phyloP scores from a whole-genome alignment of 2,329 filamentous ascomycete genomes.

The Paecilomyces dactylethromorphus region DNA sequence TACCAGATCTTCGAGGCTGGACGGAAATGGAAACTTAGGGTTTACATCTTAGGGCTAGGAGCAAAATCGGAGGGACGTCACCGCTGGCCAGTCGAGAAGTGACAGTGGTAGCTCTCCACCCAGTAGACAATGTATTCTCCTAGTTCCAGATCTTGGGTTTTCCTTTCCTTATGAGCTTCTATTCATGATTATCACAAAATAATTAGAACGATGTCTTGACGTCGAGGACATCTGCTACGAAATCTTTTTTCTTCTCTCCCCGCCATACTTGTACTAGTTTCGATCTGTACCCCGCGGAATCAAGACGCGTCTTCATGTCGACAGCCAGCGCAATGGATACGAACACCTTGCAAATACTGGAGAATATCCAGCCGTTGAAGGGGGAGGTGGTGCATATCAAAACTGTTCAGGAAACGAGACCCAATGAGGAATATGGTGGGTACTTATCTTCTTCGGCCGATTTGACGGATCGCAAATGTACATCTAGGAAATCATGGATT shows the following conservation, averaged over 20 bases:
- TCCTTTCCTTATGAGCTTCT: background rate
- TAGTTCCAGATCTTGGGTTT: background rate
- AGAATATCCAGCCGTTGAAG: slow-evolving; percentile 20
- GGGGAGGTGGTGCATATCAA: slow-evolving; percentile 34
- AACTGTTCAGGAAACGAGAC: slow-evolving; percentile 37
- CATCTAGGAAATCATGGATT: background rate
- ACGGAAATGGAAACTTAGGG: slow-evolving; percentile 9
- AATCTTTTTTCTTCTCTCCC: background rate
- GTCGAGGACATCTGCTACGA: background rate
- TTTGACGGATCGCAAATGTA: background rate
- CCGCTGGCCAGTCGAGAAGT: background rate
- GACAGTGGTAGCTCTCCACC: background rate
- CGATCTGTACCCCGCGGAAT: background rate
- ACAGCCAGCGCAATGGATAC: slow-evolving; percentile 11
- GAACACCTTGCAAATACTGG: slow-evolving; percentile 16
- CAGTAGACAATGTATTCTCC: background rate
- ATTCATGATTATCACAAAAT: background rate
- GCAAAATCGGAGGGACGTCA: slow-evolving; percentile 3
- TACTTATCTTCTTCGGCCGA: background rate
- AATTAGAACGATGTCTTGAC: background rate
- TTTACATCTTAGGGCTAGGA: slow-evolving; percentile 20
- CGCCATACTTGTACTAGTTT: background rate
- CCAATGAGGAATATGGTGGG: slow-evolving; percentile 36
- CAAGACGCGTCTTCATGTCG: background rate
- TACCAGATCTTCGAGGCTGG: background rate